These are phyloP conservation scores for Xylaria grammica DNA, from an alignment of 495 filamentous ascomycete species.

Conservation along the genomic window DNA sequence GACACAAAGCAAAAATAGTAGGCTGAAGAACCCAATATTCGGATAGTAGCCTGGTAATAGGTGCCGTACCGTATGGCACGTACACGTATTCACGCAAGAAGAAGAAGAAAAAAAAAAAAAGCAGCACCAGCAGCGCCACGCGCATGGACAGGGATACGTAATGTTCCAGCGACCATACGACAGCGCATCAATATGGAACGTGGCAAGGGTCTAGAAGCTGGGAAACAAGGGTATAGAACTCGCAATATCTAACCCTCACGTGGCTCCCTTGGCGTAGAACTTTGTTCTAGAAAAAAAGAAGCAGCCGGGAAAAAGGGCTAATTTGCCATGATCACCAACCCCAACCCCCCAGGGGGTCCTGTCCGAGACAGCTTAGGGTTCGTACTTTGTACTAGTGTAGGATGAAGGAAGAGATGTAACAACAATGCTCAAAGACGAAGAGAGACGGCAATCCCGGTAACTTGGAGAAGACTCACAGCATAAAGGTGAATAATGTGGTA, in stretches of 20 bases:
- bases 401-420: conserved; percentile 14
- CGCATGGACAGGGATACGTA: conserved; percentile 14
- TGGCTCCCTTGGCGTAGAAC: conserved; percentile 32
- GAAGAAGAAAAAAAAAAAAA: too few species aligned
- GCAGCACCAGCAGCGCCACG: conserved; percentile 18
- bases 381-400: background rate
- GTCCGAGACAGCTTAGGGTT: conserved; percentile 7
- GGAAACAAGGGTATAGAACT: conserved; percentile 21
- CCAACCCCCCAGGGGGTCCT: too few species aligned
- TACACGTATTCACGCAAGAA: background rate
- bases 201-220: conserved; percentile 29
- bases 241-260: conserved; percentile 35
- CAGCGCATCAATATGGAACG: conserved; percentile 2
- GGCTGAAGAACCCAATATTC: conserved; percentile 10
- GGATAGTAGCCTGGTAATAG: background rate
- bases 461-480: conserved; percentile 63
- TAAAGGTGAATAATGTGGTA: conserved; percentile 78
- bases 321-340: conserved; percentile 2
- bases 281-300: conserved; percentile 29
- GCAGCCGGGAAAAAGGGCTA: conserved; percentile 7
- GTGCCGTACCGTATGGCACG: background rate
- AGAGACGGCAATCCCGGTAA: conserved; percentile 37
- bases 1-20: conserved; percentile 20
- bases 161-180: background rate
- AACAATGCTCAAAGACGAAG: background rate